A percentile compares a stretch with the other conserved stretches of the same genome.
Conservation (phyloP, 176 grass and related monocot species). For the Carex pumila region DNA sequence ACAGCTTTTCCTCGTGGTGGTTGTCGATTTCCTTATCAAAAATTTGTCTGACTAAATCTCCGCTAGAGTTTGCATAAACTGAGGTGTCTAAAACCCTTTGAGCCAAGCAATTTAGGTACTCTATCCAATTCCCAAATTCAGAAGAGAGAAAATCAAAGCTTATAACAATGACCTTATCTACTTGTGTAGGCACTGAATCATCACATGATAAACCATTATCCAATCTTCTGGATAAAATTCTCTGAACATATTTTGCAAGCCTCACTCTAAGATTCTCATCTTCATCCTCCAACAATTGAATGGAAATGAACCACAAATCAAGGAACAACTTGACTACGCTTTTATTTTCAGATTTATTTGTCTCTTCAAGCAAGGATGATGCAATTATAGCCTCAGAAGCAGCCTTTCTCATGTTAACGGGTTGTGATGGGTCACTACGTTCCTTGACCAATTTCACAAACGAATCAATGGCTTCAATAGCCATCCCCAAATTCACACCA, state of each 20-base stretch:
- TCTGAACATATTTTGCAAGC: constrained; percentile 75
- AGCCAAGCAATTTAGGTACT: constrained; percentile 61
- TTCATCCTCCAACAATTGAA: constrained; percentile 94
- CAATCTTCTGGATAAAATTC: constrained; percentile 44
- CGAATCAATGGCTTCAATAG: constrained; percentile 36
- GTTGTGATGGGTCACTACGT: constrained; percentile 68
- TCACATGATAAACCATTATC: constrained; percentile 32
- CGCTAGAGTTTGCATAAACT: constrained; percentile 40
- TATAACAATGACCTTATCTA: constrained; percentile 81
- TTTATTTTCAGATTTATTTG: constrained; percentile 34
- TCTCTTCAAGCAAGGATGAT: constrained; percentile 67
- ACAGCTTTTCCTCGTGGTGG: constrained; percentile 88
- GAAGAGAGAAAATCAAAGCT: constrained; percentile 79
- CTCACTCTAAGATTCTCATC: constrained; percentile 63
- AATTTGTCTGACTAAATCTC: constrained; percentile 82
- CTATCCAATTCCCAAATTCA: constrained; percentile 60
- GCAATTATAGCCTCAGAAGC: constrained; percentile 72
- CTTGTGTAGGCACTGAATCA: constrained; percentile 64
- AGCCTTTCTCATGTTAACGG: constrained; percentile 64
- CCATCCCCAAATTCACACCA: constrained; percentile 26
- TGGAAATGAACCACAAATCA: constrained; percentile 79
- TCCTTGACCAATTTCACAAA: constrained; percentile 64
- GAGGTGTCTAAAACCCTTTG: constrained; percentile 48
- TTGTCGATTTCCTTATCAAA: constrained; percentile 99
- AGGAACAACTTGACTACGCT: constrained; percentile 53